These are phyloP conservation scores for Tarenaya hassleriana DNA, from an alignment of 345 rosid species.

Conservation along the genomic window DNA sequence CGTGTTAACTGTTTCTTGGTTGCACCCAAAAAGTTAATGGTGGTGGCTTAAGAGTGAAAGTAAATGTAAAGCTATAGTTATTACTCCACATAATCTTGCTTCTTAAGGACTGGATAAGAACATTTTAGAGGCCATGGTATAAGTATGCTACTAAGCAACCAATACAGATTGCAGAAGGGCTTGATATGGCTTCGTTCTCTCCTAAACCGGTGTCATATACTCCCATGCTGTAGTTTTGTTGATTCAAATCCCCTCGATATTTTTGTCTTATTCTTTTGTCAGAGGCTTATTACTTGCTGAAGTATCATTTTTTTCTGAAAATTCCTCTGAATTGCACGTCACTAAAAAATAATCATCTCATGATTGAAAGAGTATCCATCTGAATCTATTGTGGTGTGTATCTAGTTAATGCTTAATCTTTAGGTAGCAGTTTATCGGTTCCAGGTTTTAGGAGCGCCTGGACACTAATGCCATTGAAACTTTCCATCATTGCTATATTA, in stretches of 20 bases:
- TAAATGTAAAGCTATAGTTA: conserved; percentile 1
- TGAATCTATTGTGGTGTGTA: neutral
- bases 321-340: neutral
- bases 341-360: neutral
- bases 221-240: no score
- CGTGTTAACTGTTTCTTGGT: conserved; percentile 11
- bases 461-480: conserved; percentile 1
- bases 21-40: conserved; percentile 9
- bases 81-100: neutral
- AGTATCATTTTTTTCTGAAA: no score
- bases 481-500: conserved; percentile 3
- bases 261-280: no score
- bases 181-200: no score
- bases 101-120: no score
- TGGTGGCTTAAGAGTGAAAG: conserved; percentile 12
- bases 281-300: no score
- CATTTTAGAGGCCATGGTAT: no score
- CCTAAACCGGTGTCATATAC: no score
- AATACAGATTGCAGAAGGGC: no score
- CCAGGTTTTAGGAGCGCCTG: conserved; percentile 4
- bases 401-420: neutral
- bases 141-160: no score
- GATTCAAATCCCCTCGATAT: no score
- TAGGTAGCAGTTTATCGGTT: conserved; percentile 7
- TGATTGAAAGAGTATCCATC: conserved; percentile 1